Conservation (phyloP, 768 basidiomycete genomes). For the Kwoniella shandongensis region DNA sequence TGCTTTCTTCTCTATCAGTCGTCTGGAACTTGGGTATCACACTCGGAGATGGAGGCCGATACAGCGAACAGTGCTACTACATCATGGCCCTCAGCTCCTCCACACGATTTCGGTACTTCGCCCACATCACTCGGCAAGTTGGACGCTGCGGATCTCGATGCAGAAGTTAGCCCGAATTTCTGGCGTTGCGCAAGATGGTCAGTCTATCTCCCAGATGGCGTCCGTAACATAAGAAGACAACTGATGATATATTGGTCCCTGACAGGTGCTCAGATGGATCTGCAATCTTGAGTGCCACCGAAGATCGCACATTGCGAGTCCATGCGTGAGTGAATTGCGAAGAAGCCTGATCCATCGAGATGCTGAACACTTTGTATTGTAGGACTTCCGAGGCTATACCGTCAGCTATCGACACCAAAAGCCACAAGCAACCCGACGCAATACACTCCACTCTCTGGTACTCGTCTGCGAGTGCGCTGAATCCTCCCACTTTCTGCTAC, state of each 20-base stretch:
- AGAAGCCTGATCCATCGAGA: not conserved
- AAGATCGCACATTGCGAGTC: slow-evolving; percentile 66
- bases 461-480: slow-evolving; percentile 65
- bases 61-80: not conserved
- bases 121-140: not conserved
- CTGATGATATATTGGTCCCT: not conserved
- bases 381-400: slow-evolving; percentile 2
- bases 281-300: slow-evolving; percentile 66
- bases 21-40: no score
- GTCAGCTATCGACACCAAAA: slow-evolving; percentile 27
- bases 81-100: slow-evolving; percentile 24
- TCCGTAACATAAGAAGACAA: not conserved
- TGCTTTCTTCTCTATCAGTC: no score
- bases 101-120: slow-evolving; percentile 14
- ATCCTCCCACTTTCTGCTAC: slow-evolving; percentile 75
- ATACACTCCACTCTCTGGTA: slow-evolving; percentile 83
- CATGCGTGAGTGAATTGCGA: slow-evolving; percentile 56
- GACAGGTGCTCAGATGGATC: slow-evolving; percentile 75
- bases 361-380: not conserved
- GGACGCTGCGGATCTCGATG: slow-evolving; percentile 8
- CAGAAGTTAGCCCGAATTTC: slow-evolving; percentile 57
- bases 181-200: slow-evolving; percentile 63
- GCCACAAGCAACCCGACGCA: slow-evolving; percentile 64
- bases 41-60: no score
- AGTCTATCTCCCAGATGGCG: slow-evolving; percentile 5